phyloP scores from a whole-genome alignment of 352 stramenopile species.

The Phytophthora aleatoria region DNA sequence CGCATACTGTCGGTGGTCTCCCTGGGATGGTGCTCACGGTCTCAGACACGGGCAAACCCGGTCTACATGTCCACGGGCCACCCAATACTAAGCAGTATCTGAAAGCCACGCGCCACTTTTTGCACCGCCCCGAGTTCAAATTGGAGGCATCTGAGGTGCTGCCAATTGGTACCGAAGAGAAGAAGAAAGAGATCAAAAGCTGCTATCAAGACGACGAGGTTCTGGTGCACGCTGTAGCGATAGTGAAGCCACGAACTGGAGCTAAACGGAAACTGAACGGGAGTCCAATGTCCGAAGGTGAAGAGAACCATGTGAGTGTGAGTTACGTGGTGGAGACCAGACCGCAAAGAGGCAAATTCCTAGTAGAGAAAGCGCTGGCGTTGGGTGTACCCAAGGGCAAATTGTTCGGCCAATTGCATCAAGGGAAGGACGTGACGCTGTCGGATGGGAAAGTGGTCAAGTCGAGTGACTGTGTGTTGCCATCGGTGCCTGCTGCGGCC shows the following conservation, averaged over 20 bases:
- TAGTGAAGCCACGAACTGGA: conserved; percentile 37
- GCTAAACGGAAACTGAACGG: conserved; percentile 68
- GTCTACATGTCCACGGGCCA: conserved; percentile 75
- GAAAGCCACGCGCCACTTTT: conserved; percentile 84
- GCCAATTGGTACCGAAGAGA: not conserved
- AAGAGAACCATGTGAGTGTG: conserved; percentile 47
- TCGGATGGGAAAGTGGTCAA: conserved; percentile 63
- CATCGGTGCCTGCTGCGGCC: conserved; percentile 54
- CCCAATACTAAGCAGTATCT: conserved; percentile 69
- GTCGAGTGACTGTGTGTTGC: conserved; percentile 72
- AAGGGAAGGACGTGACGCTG: conserved; percentile 80
- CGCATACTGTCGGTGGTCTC: conserved; percentile 82
- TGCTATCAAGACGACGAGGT: conserved; percentile 71
- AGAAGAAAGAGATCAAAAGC: conserved; percentile 7
- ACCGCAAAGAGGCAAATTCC: conserved; percentile 75
- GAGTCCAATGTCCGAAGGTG: conserved; percentile 14
- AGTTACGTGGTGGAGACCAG: conserved; percentile 82
- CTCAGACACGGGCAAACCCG: conserved; percentile 84
- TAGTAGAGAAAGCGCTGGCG: conserved; percentile 69
- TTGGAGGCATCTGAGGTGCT: conserved; percentile 50
- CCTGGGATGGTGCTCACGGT: conserved; percentile 90
- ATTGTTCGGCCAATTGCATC: conserved; percentile 78
- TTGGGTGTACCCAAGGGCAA: conserved; percentile 79
- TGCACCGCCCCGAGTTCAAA: conserved; percentile 66
- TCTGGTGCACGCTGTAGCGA: conserved; percentile 47